Percentiles rank a stretch among this genome's conserved stretches.
Conservation (phyloP, 140 eudicot species). For the Bidens hawaiensis region DNA sequence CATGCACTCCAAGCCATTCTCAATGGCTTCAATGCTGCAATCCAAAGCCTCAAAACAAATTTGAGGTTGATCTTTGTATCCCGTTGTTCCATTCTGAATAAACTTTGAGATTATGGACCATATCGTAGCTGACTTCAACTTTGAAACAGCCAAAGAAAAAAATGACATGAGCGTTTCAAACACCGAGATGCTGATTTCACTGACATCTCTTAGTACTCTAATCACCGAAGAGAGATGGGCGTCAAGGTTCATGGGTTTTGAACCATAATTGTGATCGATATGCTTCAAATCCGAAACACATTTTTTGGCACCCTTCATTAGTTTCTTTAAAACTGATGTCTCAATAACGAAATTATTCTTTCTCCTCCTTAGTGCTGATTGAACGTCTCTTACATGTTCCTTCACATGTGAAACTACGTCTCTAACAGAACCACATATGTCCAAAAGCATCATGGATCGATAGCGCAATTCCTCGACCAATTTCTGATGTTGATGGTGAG, state of each 20-base stretch:
- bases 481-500: conserved; percentile 30
- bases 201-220: conserved; percentile 42
- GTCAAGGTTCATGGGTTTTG: conserved; percentile 22
- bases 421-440: conserved; percentile 41
- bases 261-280: conserved; percentile 24
- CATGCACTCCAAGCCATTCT: conserved; percentile 42
- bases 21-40: conserved; percentile 39
- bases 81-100: conserved; percentile 24
- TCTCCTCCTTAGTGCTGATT: conserved; percentile 26
- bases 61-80: conserved; percentile 31
- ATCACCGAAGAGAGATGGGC: conserved; percentile 31
- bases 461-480: conserved; percentile 44
- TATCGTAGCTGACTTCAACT: conserved; percentile 33
- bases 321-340: conserved; percentile 33
- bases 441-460: conserved; percentile 46
- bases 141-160: conserved; percentile 27
- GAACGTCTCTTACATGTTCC: conserved; percentile 41
- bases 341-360: conserved; percentile 29
- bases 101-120: conserved; percentile 47
- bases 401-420: conserved; percentile 41
- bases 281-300: conserved; percentile 34
- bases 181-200: conserved; percentile 25
- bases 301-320: conserved; percentile 36
- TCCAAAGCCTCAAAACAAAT: conserved; percentile 33
- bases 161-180: conserved; percentile 34